These are phyloP conservation scores for Barnettozyma populi DNA, from an alignment of 805 yeast species.

Conservation along the genomic window DNA sequence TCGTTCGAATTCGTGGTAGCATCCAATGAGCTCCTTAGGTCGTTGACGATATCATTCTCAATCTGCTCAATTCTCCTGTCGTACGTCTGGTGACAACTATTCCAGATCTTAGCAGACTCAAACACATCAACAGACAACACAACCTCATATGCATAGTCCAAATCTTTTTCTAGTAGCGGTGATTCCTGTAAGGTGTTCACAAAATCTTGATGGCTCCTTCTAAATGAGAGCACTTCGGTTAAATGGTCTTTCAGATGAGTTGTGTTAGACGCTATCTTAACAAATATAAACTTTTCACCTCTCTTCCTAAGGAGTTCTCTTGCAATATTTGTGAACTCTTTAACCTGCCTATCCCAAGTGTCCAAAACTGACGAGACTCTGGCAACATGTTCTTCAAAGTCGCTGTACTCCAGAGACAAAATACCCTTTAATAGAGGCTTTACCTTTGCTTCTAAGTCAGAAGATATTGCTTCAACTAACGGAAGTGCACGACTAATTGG, in stretches of 20 bases:
- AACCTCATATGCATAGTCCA: slow-evolving; percentile 38
- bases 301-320: slow-evolving; percentile 74
- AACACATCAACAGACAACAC: slow-evolving; percentile 33
- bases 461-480: slow-evolving; percentile 59
- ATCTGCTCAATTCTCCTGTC: slow-evolving; percentile 36
- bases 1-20: slow-evolving; percentile 39
- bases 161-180: slow-evolving; percentile 23
- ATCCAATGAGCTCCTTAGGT: slow-evolving; percentile 35
- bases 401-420: slow-evolving; percentile 36
- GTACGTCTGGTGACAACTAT: slow-evolving; percentile 35
- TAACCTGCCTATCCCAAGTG: slow-evolving; percentile 55
- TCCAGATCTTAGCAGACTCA: slow-evolving; percentile 39
- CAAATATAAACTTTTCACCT: slow-evolving; percentile 61
- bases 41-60: slow-evolving; percentile 40
- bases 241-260: slow-evolving; percentile 37
- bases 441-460: slow-evolving; percentile 47
- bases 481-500: slow-evolving; percentile 61
- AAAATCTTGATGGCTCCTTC: slow-evolving; percentile 50
- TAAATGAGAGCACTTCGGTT: slow-evolving; percentile 37
- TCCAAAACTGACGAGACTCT: slow-evolving; percentile 33
- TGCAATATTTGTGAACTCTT: slow-evolving; percentile 58
- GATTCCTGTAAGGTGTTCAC: slow-evolving; percentile 29
- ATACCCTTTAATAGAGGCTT: slow-evolving; percentile 37
- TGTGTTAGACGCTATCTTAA: slow-evolving; percentile 49
- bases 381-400: slow-evolving; percentile 32